Conservation (phyloP, 2,329 filamentous ascomycete species). For the Cyphellophora attinorum region DNA sequence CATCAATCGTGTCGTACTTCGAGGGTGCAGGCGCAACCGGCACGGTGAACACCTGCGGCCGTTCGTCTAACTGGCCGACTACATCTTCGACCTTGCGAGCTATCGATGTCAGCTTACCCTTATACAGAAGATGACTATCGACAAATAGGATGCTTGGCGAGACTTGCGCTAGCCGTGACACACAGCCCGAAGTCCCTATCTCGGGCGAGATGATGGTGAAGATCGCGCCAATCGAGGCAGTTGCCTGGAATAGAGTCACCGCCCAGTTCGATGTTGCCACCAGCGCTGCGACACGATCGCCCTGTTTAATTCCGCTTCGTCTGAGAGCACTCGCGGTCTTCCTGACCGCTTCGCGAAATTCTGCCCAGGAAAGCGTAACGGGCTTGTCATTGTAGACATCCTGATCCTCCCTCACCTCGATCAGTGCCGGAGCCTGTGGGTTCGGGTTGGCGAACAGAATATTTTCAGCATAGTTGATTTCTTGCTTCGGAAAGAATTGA, state of each 20-base stretch:
- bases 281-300: conserved; percentile 30
- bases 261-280: conserved; percentile 32
- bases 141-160: conserved; percentile 29
- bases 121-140: conserved; percentile 23
- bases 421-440: conserved; percentile 26
- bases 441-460: conserved; percentile 27
- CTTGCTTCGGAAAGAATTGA: conserved; percentile 28
- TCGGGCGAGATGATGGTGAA: conserved; percentile 35
- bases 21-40: no score
- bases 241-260: conserved; percentile 30
- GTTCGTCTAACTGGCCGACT: neutral
- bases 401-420: conserved; percentile 29
- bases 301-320: conserved; percentile 25
- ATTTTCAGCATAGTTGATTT: conserved; percentile 33
- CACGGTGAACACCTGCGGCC: no score
- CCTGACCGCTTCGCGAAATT: conserved; percentile 28
- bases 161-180: conserved; percentile 30
- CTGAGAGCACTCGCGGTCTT: conserved; percentile 27
- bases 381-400: conserved; percentile 21
- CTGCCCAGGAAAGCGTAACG: conserved; percentile 27
- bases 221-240: conserved; percentile 31
- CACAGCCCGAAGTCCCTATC: conserved; percentile 25
- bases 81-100: conserved; percentile 5
- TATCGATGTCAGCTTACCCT: conserved; percentile 3
- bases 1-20: no score